Conservation (phyloP, 2,329 filamentous ascomycete species). For the Graphilbum sp. region DNA sequence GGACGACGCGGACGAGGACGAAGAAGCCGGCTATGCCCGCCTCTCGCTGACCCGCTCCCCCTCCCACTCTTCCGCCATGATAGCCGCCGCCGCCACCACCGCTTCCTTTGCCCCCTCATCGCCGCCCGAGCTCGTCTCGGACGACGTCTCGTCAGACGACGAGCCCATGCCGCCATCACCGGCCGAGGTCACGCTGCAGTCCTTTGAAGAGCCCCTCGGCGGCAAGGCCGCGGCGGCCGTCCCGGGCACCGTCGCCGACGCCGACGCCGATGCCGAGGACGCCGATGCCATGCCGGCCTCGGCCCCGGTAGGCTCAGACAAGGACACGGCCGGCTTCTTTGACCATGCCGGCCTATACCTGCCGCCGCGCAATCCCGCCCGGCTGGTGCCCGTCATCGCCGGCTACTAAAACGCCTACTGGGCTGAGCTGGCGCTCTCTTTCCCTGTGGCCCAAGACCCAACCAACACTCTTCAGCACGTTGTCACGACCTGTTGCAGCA, state of each 20-base stretch:
- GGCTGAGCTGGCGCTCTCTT: background rate
- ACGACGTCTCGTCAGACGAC: constrained; percentile 51
- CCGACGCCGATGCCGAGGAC: too few species aligned
- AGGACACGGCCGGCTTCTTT: constrained; percentile 6
- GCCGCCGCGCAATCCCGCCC: constrained; percentile 31
- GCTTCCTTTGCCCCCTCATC: constrained; percentile 27
- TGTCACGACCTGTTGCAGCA: background rate
- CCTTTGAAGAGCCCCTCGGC: constrained; percentile 38
- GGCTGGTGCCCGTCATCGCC: constrained; percentile 37
- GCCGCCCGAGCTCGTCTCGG: constrained; percentile 52
- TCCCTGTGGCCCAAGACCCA: too few species aligned
- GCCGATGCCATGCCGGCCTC: too few species aligned
- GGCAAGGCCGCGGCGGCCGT: constrained; percentile 14
- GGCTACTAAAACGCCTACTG: constrained; percentile 28
- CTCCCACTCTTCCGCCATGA: too few species aligned
- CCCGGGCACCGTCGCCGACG: too few species aligned
- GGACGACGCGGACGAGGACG: constrained; percentile 35
- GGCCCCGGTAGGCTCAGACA: constrained; percentile 16
- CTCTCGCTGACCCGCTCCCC: constrained; percentile 52
- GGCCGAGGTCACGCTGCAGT: constrained; percentile 36
- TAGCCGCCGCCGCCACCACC: too few species aligned
- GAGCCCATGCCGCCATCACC: constrained; percentile 59
- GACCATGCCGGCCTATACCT: constrained; percentile 36
- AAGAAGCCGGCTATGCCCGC: constrained; percentile 48
- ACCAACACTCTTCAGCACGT: too few species aligned